Base-by-base conservation (phyloP, 768 basidiomycete species). In the Calocybe cyanea region DNA sequence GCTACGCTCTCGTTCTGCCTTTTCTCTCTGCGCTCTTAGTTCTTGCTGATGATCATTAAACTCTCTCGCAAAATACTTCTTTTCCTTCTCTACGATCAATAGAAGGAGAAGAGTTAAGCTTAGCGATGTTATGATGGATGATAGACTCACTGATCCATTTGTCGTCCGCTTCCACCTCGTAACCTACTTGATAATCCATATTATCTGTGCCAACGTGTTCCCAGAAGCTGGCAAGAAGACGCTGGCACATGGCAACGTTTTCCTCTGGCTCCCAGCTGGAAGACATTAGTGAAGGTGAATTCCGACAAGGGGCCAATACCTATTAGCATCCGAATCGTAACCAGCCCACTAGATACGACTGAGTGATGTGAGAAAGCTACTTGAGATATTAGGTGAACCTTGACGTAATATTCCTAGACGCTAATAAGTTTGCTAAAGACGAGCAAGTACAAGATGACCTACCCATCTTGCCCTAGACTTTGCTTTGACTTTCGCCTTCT, bases 211-310 rank as follows among this genome's bases (percentile, higher is more conserved):
- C 84, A 15, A 87, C 53, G 41, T 83, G 71, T 4, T 62, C 57
- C 81, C 81, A 84, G 58, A 88, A 88, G 50, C 78, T 80, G n/a
- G 60, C 49, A 19, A 86, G 62, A 13, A 88, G 67, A 15, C 80
- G 72, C 13, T 73, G 62, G 56, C 86, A 88, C 20, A 71, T 65
- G 28, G 58, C 52, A 11, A 88, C 68, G 57, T 88, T 85, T 6
- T 62, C 63, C 41, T 70, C 63, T 9, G 86, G 86, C 48, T 87
- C 86, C 85, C 85, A 87, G 54, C 86, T 87, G 35, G 19, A n/a
- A 5, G 11, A 28, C 6, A 11, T 28, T 11, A 28, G 25, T 28
- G 25, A 11, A 28, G 25, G 25, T 28, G 25, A 28, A 28, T 5
- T 28, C 11, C 25, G 11, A 6, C 5, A 28, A 28, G 25, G 25